A percentile compares a stretch with the other conserved stretches of the same genome.
These are phyloP conservation scores for Candida quercuum DNA, from an alignment of 805 yeast genomes.

Conservation along the genomic window DNA sequence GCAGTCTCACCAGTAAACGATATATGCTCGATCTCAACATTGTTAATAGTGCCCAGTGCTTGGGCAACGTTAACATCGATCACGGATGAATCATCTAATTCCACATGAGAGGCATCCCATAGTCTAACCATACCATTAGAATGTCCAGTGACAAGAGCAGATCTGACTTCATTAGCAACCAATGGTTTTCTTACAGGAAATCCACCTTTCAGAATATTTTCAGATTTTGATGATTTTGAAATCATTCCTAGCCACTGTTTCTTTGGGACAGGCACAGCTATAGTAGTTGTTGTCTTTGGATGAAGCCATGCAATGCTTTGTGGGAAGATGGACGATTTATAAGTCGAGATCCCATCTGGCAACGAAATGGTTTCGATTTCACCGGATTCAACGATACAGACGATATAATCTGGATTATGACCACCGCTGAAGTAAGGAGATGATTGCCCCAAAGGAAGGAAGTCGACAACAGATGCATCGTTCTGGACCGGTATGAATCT, in stretches of 20 bases:
- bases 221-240: constrained; percentile 37
- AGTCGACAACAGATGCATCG: constrained; percentile 35
- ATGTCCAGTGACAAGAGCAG: constrained; percentile 78
- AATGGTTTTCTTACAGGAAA: constrained; percentile 49
- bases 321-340: constrained; percentile 63
- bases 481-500: constrained; percentile 51
- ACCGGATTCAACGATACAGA: constrained; percentile 58
- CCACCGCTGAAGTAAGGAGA: constrained; percentile 79
- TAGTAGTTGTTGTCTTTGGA: constrained; percentile 58
- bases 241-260: constrained; percentile 79
- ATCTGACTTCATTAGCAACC: constrained; percentile 45
- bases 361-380: constrained; percentile 56
- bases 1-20: constrained; percentile 77
- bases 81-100: constrained; percentile 51
- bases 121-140: constrained; percentile 77
- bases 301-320: constrained; percentile 74
- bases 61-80: constrained; percentile 53
- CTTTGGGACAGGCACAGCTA: constrained; percentile 52
- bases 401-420: constrained; percentile 65
- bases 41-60: constrained; percentile 39
- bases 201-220: constrained; percentile 71
- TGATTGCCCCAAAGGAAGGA: constrained; percentile 49
- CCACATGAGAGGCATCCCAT: constrained; percentile 80
- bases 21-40: constrained; percentile 46
- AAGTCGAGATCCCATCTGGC: constrained; percentile 48